Conservation (phyloP, 441 rosid species). For the Gossypium gossypioides region DNA sequence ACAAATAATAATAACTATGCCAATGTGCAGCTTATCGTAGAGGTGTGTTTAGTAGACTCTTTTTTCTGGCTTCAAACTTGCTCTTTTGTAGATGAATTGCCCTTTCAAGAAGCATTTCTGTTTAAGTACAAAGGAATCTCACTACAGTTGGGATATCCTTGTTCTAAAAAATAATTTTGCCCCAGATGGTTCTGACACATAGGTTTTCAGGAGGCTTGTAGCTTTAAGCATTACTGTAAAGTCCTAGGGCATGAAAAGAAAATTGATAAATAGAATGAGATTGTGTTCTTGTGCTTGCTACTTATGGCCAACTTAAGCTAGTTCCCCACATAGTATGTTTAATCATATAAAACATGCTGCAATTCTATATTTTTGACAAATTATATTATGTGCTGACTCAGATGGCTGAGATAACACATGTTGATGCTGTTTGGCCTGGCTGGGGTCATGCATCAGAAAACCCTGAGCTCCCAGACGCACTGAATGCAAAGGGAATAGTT, state of each 20-base stretch:
- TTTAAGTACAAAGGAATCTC: not conserved
- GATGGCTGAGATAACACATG: slow-evolving; percentile 97
- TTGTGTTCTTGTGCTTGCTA: slow-evolving; percentile 1
- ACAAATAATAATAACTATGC: slow-evolving; percentile 98
- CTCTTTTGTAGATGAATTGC: slow-evolving; percentile 12
- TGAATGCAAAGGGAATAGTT: slow-evolving; percentile 66
- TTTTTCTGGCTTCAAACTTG: not conserved
- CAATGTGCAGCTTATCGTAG: slow-evolving; percentile 96
- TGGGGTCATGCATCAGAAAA: slow-evolving; percentile 99
- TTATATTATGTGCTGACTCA: slow-evolving; percentile 25
- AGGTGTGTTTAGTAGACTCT: slow-evolving; percentile 43
- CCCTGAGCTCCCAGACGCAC: slow-evolving; percentile 97
- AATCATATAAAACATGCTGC: slow-evolving; percentile 7
- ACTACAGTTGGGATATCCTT: not conserved
- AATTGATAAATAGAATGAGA: not conserved
- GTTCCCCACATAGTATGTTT: slow-evolving; percentile 1
- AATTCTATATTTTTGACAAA: slow-evolving; percentile 9
- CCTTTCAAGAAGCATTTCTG: not conserved
- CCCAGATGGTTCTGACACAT: not conserved
- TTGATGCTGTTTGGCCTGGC: slow-evolving; percentile 99
- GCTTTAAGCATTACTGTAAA: slow-evolving; percentile 3
- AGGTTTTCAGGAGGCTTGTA: not conserved
- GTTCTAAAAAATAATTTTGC: not conserved
- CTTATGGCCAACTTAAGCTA: slow-evolving; percentile 1
- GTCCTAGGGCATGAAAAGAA: slow-evolving; percentile 9